Evolutionary conservation across 371 early-diverging fungal genomes (phyloP).

Genomic region (Coemansia sp.): DNA sequence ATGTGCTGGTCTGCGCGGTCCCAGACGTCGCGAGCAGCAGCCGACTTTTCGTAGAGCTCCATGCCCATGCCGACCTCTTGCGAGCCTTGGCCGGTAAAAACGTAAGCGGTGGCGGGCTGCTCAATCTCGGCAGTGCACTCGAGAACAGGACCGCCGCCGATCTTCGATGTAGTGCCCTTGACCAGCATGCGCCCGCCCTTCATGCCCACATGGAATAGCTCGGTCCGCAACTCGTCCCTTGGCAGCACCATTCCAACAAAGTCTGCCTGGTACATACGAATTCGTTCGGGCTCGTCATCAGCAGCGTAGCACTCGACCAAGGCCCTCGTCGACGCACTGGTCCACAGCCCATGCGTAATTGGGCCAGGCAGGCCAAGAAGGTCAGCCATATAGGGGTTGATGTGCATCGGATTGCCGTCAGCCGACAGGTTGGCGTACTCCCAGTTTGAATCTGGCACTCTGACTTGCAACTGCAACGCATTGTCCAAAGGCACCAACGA

Average conservation of each 20-base stretch:
- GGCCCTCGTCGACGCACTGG: constrained; percentile 46
- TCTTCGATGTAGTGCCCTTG: constrained; percentile 83
- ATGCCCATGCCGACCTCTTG: constrained; percentile 97
- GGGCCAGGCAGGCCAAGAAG: constrained; percentile 87
- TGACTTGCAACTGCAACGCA: constrained; percentile 82
- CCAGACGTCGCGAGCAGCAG: constrained; percentile 87
- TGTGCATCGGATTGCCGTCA: constrained; percentile 95
- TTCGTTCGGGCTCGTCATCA: constrained; percentile 17
- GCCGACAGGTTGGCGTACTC: constrained; percentile 85
- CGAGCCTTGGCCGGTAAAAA: constrained; percentile 97
- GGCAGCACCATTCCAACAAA: constrained; percentile 60
- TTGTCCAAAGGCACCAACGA: constrained; percentile 65
- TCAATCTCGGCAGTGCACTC: constrained; percentile 85
- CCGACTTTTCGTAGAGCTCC: constrained; percentile 86
- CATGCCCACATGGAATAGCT: constrained; percentile 88
- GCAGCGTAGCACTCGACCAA: constrained; percentile 16
- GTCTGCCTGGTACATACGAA: constrained; percentile 38
- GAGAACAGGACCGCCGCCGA: constrained; percentile 75
- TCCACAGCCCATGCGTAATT: constrained; percentile 99
- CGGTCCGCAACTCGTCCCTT: constrained; percentile 76
- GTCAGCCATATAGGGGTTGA: constrained; percentile 91
- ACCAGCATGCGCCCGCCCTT: constrained; percentile 84
- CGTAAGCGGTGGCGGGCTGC: constrained; percentile 80
- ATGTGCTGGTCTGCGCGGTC: constrained; percentile 89
- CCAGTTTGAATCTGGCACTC: constrained; percentile 70